Evolutionary conservation across 140 eudicot genomes (phyloP).

Genomic region (Oenanthe javanica): DNA sequence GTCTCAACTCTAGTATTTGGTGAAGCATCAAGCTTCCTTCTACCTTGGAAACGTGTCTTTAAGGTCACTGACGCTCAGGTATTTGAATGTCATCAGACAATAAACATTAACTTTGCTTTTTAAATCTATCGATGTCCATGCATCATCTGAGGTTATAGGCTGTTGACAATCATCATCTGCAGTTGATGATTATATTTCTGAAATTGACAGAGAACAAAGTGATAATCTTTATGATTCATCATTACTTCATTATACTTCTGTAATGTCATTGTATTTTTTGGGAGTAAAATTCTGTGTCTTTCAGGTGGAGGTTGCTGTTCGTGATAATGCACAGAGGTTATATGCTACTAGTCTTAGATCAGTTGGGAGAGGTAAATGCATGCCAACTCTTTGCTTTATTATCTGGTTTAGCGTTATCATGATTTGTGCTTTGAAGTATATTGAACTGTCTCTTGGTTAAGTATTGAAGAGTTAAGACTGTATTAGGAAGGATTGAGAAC

Average conservation of each 20-base stretch:
- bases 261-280: background rate
- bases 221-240: background rate
- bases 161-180: background rate
- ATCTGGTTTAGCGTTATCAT: background rate
- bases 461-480: background rate
- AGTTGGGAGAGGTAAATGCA: constrained; percentile 55
- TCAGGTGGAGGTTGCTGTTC: constrained; percentile 95
- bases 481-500: background rate
- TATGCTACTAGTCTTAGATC: constrained; percentile 63
- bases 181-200: background rate
- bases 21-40: constrained; percentile 86
- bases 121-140: background rate
- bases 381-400: background rate
- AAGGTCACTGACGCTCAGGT: constrained; percentile 95
- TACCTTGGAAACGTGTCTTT: constrained; percentile 99
- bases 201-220: background rate
- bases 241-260: background rate
- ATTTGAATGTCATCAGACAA: constrained; percentile 12
- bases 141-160: background rate
- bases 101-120: background rate
- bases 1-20: constrained; percentile 95
- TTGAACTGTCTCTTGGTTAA: background rate
- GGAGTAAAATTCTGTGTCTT: constrained; percentile 4
- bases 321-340: constrained; percentile 90
- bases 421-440: background rate